Base-by-base conservation (phyloP, 306 rosid species). In the Medicago arabica region DNA sequence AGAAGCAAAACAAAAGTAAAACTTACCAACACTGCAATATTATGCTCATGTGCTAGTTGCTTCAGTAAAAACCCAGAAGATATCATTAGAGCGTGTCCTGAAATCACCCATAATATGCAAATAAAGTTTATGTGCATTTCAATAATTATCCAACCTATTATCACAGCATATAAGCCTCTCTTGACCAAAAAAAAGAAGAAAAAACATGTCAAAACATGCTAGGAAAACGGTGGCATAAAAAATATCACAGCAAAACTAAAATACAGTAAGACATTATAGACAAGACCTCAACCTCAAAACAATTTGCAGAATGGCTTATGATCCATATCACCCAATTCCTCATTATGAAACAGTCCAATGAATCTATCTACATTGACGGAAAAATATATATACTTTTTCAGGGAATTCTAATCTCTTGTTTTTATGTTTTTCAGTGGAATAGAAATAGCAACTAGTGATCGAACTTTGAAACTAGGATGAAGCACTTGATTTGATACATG, bases 41-140 rank as follows among this genome's bases (percentile, higher is more conserved):
- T 88, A 76, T 91, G 84, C 78, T 91, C 91, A 76, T 89, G 85
- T 72, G 97, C 98, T 75, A 94, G 62, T 77, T 86, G 90, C 92
- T 94, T 94, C 77, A 91, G 80, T 71, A 91, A 84, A 71, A 75
- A 84, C 59, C 98, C 97, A 77, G 90, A 91, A 77, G 97, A 94
- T 73, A 84, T 74, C 98, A 94, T 91, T 74, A 91, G 85, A 71
- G 93, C 90, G 23, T 89, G 92, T 49, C 98, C 98, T 91, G 89
- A 53, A 76, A 71, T 78, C 72, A 75, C 50, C 69, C 83, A 84
- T 16, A 69, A 71, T 67, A 70, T 28, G 81, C 67, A 70, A 82
- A 72, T 47, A 60, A 43, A 72, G 59, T 74, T 83, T 71, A 25
- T 11, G 67, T 16, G 25, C 34, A 75, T 49, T 74, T 58, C 51